These are phyloP conservation scores for Cyamopsis tetragonoloba DNA, from an alignment of 306 rosid genomes.

Conservation along the genomic window DNA sequence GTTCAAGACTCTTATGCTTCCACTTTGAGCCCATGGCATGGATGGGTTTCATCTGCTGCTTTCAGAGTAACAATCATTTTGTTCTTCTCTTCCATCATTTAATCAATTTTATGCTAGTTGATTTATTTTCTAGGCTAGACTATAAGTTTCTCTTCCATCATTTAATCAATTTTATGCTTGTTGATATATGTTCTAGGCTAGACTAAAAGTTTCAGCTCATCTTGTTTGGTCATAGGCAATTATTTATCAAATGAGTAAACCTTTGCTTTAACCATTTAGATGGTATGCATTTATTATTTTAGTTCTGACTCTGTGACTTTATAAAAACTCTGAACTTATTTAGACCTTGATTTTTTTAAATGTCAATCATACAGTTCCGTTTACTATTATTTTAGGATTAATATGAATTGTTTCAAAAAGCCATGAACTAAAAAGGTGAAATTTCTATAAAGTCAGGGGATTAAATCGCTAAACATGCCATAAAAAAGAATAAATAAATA, in stretches of 20 bases:
- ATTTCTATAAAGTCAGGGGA: no score
- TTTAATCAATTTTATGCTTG: conserved; percentile 3
- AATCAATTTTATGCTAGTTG: neutral
- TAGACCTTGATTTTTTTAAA: no score
- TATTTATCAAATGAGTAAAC: neutral
- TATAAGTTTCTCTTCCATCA: neutral
- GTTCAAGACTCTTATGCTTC: conserved; percentile 71
- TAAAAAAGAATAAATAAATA: no score
- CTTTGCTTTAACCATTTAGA: no score
- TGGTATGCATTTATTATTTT: no score
- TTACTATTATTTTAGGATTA: no score
- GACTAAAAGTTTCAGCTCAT: neutral
- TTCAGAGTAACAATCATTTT: conserved; percentile 49
- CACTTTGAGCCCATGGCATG: conserved; percentile 84
- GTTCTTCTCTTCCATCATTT: neutral
- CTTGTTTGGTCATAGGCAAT: neutral
- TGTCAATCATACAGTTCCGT: no score
- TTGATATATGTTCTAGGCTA: neutral
- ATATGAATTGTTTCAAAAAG: no score
- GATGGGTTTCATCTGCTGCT: conserved; percentile 97
- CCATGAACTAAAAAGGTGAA: no score
- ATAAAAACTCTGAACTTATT: no score
- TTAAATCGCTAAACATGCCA: no score
- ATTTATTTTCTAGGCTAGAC: neutral
- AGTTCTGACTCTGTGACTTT: no score